Evolutionary conservation across 2,329 filamentous ascomycete species (phyloP), one percentile per base, ranked within the genome.

Genomic region (Aspergillus oerlinghausenensis): DNA sequence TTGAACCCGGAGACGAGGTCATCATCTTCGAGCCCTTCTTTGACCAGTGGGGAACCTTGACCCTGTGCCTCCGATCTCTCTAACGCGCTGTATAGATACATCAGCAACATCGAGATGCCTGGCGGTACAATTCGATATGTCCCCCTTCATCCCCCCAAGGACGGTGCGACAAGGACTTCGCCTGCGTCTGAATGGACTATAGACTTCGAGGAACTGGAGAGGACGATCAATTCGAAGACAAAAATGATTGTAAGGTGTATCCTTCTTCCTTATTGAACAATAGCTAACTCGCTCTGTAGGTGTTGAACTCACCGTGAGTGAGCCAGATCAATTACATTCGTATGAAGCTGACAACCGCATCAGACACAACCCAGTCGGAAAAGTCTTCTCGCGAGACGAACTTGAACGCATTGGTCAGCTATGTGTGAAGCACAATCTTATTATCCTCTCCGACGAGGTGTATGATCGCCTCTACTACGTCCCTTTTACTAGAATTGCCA

Each of bases 11-110:
- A 11, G 94, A 99, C 70, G 94, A 99, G 75, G 94, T 97, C 63
- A 97, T 99, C 64, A 84, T 99, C 55, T 97, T 99, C 72, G 94
- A 99, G 78, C 94, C 94, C 10, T 99, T 97, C 78, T 99, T 97
- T 72, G 94, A 99, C 76, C 94, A 99, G 86, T 90, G 73, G 80
- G 45, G n/a, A 23, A 45, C 32, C 14, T 17, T 17, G 14, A 38
- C 32, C 32, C 32, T 38, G 32, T 38, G 38, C 19, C 7, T n/a
- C 19, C 6, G 47, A 40, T 29, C 9, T 9, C 8, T 21, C 2
- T 3, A 49, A 54, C 8, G 52, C 38, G 11, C 38, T 7, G 19
- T 40, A 28, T 10, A 86, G 83, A 66, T 96, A 97, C 73, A 96
- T 99, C 64, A 92, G 88, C 80, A 99, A 99, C 76, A 97, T 99